Conservation (phyloP, 2,329 filamentous ascomycete species). For the Didymella lethalis region DNA sequence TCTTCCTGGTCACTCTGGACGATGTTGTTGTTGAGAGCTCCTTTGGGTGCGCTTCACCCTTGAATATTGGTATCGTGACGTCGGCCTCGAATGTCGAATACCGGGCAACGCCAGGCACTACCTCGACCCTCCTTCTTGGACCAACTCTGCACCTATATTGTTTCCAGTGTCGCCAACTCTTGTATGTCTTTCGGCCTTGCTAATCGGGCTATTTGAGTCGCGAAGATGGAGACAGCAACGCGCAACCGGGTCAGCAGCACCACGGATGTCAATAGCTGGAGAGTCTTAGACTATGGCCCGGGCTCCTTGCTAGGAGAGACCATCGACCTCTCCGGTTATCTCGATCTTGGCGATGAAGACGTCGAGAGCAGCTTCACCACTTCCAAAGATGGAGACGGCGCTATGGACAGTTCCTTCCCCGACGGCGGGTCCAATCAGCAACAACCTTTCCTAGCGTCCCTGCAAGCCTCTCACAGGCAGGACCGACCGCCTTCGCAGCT, state of each 20-base stretch:
- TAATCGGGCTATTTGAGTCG: neutral
- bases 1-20: neutral
- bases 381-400: neutral
- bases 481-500: conserved; percentile 8
- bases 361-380: neutral
- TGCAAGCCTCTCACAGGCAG: conserved; percentile 26
- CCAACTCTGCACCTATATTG: too few relatives aligned
- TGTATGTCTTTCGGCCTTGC: neutral
- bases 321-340: neutral
- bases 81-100: neutral
- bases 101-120: too few relatives aligned
- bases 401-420: conserved; percentile 1
- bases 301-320: neutral
- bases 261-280: neutral
- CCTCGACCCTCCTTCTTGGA: too few relatives aligned
- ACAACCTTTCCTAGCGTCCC: conserved; percentile 18
- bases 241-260: neutral
- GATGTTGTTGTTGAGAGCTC: conserved; percentile 1
- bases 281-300: neutral
- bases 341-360: neutral
- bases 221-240: neutral
- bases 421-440: conserved; percentile 15
- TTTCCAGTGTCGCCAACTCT: neutral
- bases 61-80: neutral
- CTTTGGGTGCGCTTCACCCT: neutral